A percentile compares a stretch with the other conserved stretches of the same genome.
Evolutionary conservation across 257 asterid genomes (phyloP).

Genomic region (Osmanthus fragrans): DNA sequence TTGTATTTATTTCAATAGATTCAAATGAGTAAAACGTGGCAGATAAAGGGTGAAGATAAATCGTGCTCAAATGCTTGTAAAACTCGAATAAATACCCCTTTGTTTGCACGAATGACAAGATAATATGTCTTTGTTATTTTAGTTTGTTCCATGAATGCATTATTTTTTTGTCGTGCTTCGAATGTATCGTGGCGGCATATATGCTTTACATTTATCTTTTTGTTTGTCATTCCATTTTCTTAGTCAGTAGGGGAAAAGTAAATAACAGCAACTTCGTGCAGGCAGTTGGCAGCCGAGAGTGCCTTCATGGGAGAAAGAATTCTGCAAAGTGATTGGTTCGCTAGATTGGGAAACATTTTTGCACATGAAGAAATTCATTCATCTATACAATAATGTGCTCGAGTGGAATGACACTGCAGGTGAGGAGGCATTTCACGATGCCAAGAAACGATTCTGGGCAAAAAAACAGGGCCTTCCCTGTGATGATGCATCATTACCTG

Average conservation of each 20-base stretch:
- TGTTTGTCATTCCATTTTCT: not conserved
- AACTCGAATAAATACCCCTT: not conserved
- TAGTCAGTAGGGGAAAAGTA: not conserved
- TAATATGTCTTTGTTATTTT: not conserved
- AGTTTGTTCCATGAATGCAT: not conserved
- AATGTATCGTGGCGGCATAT: not conserved
- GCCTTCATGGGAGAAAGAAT: constrained; percentile 77
- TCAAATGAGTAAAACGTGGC: not conserved
- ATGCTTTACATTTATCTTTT: not conserved
- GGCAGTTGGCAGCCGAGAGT: constrained; percentile 62
- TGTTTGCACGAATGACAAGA: not conserved
- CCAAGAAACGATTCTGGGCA: constrained; percentile 73
- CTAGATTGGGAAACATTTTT: constrained; percentile 69
- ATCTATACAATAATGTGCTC: constrained; percentile 55
- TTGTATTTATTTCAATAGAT: not conserved
- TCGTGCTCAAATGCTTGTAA: not conserved
- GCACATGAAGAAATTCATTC: constrained; percentile 50
- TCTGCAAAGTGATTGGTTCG: constrained; percentile 64
- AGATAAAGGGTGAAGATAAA: not conserved
- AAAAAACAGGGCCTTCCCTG: constrained; percentile 51
- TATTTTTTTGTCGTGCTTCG: not conserved
- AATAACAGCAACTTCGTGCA: constrained; percentile 20
- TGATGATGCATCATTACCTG: constrained; percentile 46
- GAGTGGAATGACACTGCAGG: constrained; percentile 85
- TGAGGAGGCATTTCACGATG: constrained; percentile 64